Percentiles rank a stretch among this genome's conserved stretches.
Evolutionary conservation across 2,329 filamentous ascomycete genomes (phyloP).

Genomic region (Claviceps fusiformis): DNA sequence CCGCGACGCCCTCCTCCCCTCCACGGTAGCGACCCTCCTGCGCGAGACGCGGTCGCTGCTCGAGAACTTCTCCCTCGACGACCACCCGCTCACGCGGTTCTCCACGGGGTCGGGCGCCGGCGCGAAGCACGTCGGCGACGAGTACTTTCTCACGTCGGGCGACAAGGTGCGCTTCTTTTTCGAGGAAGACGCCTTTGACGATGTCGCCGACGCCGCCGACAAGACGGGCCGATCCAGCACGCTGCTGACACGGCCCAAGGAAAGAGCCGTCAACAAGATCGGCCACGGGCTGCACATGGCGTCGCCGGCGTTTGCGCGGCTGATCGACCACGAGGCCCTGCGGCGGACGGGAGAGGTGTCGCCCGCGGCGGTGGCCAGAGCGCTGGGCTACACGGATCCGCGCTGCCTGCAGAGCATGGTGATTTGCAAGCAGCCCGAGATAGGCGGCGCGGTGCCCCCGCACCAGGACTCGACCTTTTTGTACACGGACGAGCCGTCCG

Average conservation of each 20-base stretch:
- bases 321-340: constrained; percentile 36
- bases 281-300: constrained; percentile 63
- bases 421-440: constrained; percentile 96
- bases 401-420: constrained; percentile 85
- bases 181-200: constrained; percentile 79
- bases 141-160: constrained; percentile 81
- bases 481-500: constrained; percentile 77
- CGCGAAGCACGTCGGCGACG: constrained; percentile 73
- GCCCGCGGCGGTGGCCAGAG: constrained; percentile 51
- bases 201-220: constrained; percentile 28
- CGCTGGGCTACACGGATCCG: constrained; percentile 64
- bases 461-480: constrained; percentile 91
- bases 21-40: constrained; percentile 56
- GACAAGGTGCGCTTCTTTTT: constrained; percentile 97
- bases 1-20: constrained; percentile 55
- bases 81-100: constrained; percentile 90
- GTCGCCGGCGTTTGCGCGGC: constrained; percentile 49
- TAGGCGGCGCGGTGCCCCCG: constrained; percentile 77
- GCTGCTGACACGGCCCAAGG: constrained; percentile 60
- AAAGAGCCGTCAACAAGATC: constrained; percentile 79
- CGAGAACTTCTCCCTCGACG: constrained; percentile 58
- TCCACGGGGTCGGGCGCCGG: constrained; percentile 68
- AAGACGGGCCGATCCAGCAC: too few relatives aligned
- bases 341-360: constrained; percentile 19
- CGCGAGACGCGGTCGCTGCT: constrained; percentile 64